These are phyloP conservation scores for Ceratocystis cacaofunesta DNA, from an alignment of 2,329 filamentous ascomycete species.

Conservation along the genomic window DNA sequence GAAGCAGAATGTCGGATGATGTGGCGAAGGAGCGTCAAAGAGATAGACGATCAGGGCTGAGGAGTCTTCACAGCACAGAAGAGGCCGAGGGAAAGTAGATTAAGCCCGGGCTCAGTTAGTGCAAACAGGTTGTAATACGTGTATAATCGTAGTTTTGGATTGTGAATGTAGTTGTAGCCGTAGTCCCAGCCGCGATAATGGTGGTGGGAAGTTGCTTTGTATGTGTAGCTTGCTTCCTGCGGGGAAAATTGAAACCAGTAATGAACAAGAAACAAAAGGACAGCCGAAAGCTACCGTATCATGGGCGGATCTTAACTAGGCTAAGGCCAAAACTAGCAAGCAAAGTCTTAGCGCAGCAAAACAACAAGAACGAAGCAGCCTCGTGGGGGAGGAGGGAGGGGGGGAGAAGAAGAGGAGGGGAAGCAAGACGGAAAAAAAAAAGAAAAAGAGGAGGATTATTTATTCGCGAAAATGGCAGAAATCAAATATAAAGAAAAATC, in stretches of 20 bases:
- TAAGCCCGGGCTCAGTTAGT: neutral
- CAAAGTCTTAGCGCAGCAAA: conserved; percentile 1
- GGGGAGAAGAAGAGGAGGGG: neutral
- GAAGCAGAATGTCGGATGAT: neutral
- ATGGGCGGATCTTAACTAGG: neutral
- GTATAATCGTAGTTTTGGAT: no score
- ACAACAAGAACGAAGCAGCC: neutral
- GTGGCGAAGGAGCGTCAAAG: neutral
- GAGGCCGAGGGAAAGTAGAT: neutral
- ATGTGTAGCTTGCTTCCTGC: neutral
- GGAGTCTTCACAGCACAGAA: neutral
- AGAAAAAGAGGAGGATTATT: neutral
- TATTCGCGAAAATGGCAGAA: neutral
- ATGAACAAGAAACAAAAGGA: neutral
- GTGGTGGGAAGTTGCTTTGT: no score
- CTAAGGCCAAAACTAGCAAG: neutral
- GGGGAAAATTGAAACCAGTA: neutral
- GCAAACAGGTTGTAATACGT: neutral
- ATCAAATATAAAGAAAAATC: neutral
- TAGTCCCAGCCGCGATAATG: neutral
- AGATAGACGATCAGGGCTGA: neutral
- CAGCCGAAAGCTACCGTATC: conserved; percentile 1
- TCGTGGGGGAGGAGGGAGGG: neutral
- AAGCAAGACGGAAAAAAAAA: neutral
- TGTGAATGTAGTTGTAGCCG: neutral